Evolutionary conservation across 2,329 filamentous ascomycete genomes (phyloP), one percentile per base, ranked within the genome.

Genomic region (Scopulariopsis brevicaulis): DNA sequence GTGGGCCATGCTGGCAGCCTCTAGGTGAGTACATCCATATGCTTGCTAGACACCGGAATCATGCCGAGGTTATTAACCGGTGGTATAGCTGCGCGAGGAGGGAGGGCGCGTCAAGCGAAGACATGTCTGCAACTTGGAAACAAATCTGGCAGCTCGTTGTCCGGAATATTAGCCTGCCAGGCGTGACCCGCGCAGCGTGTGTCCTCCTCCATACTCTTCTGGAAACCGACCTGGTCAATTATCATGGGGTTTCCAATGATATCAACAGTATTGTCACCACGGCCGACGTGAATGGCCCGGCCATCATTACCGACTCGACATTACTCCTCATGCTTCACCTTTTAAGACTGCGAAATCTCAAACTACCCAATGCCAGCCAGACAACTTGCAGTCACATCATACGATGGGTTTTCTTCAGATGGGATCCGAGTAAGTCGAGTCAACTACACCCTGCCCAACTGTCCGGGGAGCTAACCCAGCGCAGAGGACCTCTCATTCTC

Each of bases 1-100:
- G 0, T 99, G 94, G 94, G 86, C 90, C 20, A 83, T 96, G 75
- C 70, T 96, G 56, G 86, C 85, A n/a, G 83, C 90, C 66, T 78
- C 89, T 61, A 89, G 88, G 90, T 92, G 74, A 22, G 32, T 51
- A 15, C 22, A 24, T 24, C 20, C 6, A 6, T 20, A 22, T 22
- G 18, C 5, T 24, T n/a, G 20, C 3, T 1, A 12, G 20, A 22
- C 22, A 24, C 1, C 14, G 43, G 46, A 6, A 14, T 18, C 25
- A 14, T 40, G 22, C 24, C 7, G 12, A 53, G 28, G 25, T 24
- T 40, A 46, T 14, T 18, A 24, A 22, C 40, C 14, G 11, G 24
- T 28, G n/a, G 32, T 22, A n/a, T 54, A 74, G 73, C 57, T 74
- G 69, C 51, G 67, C 66, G 12, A 58, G 61, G 32, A 59, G 61